These are phyloP conservation scores for Exophiala bonariae DNA, from an alignment of 2,329 filamentous ascomycete genomes.

Conservation along the genomic window DNA sequence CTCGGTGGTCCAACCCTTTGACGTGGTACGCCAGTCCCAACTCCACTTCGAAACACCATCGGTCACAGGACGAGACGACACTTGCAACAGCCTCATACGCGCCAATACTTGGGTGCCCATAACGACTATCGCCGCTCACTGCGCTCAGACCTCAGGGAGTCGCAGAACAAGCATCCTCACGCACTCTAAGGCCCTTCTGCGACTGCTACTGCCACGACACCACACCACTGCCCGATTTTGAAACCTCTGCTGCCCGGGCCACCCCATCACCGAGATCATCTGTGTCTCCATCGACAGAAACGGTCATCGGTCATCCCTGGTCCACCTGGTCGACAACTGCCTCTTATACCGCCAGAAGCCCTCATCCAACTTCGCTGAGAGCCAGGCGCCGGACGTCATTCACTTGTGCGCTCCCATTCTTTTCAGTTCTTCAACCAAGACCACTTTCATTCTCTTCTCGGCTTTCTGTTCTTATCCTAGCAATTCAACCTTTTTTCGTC, in stretches of 20 bases:
- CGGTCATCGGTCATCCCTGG: conserved; percentile 5
- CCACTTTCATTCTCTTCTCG: not conserved
- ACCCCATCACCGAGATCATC: conserved; percentile 21
- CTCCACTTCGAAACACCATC: conserved; percentile 21
- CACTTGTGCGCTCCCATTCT: conserved; percentile 17
- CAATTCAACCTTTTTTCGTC: conserved; percentile 7
- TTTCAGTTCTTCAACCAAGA: conserved; percentile 8
- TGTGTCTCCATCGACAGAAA: conserved; percentile 12
- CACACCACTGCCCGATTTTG: conserved; percentile 6
- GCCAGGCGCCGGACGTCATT: conserved; percentile 20
- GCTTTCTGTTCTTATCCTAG: conserved; percentile 3
- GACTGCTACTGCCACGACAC: conserved; percentile 17
- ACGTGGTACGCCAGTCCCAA: conserved; percentile 1
- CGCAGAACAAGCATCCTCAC: conserved; percentile 16
- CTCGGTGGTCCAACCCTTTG: not conserved
- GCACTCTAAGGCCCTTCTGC: conserved; percentile 10
- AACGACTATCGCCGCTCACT: conserved; percentile 3
- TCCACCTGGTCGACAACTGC: not conserved
- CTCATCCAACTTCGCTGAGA: conserved; percentile 17
- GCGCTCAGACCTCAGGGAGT: conserved; percentile 18
- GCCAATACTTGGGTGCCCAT: conserved; percentile 17
- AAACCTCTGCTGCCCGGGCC: conserved; percentile 14
- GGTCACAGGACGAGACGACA: conserved; percentile 21
- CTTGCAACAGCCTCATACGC: conserved; percentile 26
- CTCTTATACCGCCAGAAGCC: conserved; percentile 20